Evolutionary conservation across 2,329 filamentous ascomycete genomes (phyloP), one percentile per base, ranked within the genome.

Genomic region (Atkinsonella texensis): DNA sequence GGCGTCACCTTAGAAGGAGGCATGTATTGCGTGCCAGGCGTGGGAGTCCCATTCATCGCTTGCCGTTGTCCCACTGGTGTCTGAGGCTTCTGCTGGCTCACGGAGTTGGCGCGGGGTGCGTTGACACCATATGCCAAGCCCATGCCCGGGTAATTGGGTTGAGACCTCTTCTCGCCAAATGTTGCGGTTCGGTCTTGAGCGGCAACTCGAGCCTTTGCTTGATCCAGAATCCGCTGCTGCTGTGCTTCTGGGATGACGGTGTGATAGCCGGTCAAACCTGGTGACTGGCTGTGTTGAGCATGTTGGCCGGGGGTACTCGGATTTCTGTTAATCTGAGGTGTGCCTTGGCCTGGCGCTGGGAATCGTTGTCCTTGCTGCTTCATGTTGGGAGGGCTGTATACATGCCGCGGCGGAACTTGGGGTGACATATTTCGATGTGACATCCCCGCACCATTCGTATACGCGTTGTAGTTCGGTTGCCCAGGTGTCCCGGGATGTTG

Each of bases 221-320:
- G 74, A 49, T 77, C 74, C 60, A 75, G 64, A 46, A 75, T 70
- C 50, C 73, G 70, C 58, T 74, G 71, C 58, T 76, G 74, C 53
- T 75, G 72, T 15, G 69, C 68, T 56, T 75, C 72, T 39, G 70
- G 68, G 59, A 75, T 74, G 46, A 75, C 71, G 5, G 71, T 74
- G 46, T 74, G 71, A 52, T 74, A 76, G 33, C 73, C 73, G 2
- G 71, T 68, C 4, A 70, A 61, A 15, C 68, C 69, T 23, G 66
- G 62, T 52, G 64, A 65, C 55, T 70, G 66, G 51, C 55, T 61
- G 32, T 63, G 60, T 10, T 57, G 58, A 38, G 63, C 62, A 38
- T 63, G 57, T 48, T 62, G 57, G 55, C 59, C 55, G 39, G 59
- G 56, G 50, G 57, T 61, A 54, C 68, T 69, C 38, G 68, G 64